Base-by-base conservation (phyloP, 441 rosid genomes). In the Arabidopsis lyrata region DNA sequence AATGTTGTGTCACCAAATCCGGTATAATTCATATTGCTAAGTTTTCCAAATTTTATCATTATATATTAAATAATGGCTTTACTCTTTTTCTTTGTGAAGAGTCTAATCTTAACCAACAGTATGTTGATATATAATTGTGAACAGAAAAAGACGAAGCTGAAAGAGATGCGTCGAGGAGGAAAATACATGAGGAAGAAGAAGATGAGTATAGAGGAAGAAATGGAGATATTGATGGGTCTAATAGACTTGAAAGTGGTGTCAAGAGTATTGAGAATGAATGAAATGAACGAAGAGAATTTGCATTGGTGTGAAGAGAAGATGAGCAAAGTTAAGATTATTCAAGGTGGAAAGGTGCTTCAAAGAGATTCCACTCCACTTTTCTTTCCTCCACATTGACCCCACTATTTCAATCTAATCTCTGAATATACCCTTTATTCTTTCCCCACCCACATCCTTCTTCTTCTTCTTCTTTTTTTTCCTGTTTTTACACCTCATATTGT, bases 261-360 rank as follows among this genome's bases (percentile, higher is more conserved):
- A 38, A 86, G 98, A 83, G 98, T 90, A 10, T 77, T 95, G 70
- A 92, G 98, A 36, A 92, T 83, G 92, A 75, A 66, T 13, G 89
- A 84, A 18, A 38, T 95, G 50, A 83, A 78, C 9, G 99, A 95
- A 73, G 89, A 88, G 68, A 88, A 86, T 68, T 62, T 90, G 72
- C 97, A 95, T 66, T 95, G 99, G 99, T 89, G 96, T 42, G 99
- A 92, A 77, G 98, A 82, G 78, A 95, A 92, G 84, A 92, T 89
- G 96, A 92, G 91, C 91, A 95, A 85, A 87, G 91, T 92, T 22
- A 90, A 85, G 22, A 72, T 92, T 24, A 45, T 68, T 63, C 74
- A 73, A 60, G 89, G 83, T 52, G 93, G 97, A 71, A 87, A 87
- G 68, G 75, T 45, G 1, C 81, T 95, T 49, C 96, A 92, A 79